Evolutionary conservation across 1,139 yeast species (phyloP), one percentile per base, ranked within the genome.

Genomic region (Kurtzmaniella quercitrusa): DNA sequence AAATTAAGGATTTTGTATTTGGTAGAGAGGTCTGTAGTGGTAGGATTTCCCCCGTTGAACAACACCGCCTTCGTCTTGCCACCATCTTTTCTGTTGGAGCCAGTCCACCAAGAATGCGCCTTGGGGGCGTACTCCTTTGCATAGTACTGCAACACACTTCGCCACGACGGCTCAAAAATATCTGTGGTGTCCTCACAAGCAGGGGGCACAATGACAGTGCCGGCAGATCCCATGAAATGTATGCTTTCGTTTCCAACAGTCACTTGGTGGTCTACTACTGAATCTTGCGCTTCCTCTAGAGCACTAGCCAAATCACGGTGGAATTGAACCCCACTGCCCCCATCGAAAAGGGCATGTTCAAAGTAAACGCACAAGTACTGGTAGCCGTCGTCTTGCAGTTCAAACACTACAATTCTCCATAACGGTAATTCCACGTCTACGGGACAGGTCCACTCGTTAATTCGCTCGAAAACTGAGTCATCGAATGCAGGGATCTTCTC

Each of bases 341-440:
- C 77, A 49, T 71, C 76, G 34, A 59, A 60, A 11, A 64, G 50
- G 1, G 62, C 40, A 49, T 72, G 77, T 48, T 69, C 70, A 44
- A 62, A 61, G 17, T 53, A 54, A 24, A 64, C 59, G 2, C 65
- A 47, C 3, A 68, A 36, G 33, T 60, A 54, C 37, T 54, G 58
- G 3, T 17, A 25, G 3, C 42, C 43, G 2, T 34, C 43, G 6
- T 39, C 34, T 15, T 48, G 45, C n/a, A 51, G 51, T 36, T 55
- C 52, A 43, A 54, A 55, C 1, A 68, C 58, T 6, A 55, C 42
- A 3, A 68, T 39, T 40, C 55, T 52, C 73, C 73, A 69, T 12
- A 62, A 48, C 2, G 73, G 72, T n/a, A 48, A 42, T 2, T 48
- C 47, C 3, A 41, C 39, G 40, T 57, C 50, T n/a, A 58, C 37